Evolutionary conservation across 371 early-diverging fungal genomes (phyloP).

Genomic region (Circinella minor): DNA sequence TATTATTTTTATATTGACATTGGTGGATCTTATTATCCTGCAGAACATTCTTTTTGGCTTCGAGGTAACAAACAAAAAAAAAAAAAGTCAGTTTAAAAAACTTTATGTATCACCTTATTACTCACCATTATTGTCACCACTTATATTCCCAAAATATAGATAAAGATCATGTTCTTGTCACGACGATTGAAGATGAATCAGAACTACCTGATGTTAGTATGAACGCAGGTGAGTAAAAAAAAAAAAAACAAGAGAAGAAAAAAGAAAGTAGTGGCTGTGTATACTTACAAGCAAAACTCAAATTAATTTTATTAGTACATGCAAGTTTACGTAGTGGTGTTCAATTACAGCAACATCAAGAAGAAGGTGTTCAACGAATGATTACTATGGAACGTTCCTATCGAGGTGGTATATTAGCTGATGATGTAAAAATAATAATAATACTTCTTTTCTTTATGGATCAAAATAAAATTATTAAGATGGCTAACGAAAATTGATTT

Average conservation of each 20-base stretch:
- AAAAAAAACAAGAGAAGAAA: no score
- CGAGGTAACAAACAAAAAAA: constrained; percentile 31
- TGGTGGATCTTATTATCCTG: constrained; percentile 39
- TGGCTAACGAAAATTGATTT: neutral
- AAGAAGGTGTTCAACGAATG: constrained; percentile 45
- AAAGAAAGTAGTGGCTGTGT: neutral
- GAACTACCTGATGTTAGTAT: constrained; percentile 37
- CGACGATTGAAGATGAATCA: constrained; percentile 26
- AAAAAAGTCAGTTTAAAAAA: no score
- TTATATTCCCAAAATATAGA: constrained; percentile 24
- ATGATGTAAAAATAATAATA: constrained; percentile 30
- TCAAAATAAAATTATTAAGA: no score
- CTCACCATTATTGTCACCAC: neutral
- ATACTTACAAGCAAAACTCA: neutral
- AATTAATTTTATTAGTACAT: constrained; percentile 27
- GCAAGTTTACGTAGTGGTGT: constrained; percentile 36
- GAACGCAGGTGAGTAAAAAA: constrained; percentile 35
- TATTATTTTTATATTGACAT: constrained; percentile 50
- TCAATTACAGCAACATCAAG: constrained; percentile 37
- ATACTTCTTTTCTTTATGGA: neutral
- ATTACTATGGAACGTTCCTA: constrained; percentile 36
- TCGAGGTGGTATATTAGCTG: constrained; percentile 50
- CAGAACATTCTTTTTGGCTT: constrained; percentile 41
- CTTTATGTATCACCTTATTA: neutral
- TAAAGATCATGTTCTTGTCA: constrained; percentile 40